Evolutionary conservation across 495 filamentous ascomycete species (phyloP), one percentile per base, ranked within the genome.

Genomic region (Aeminium ludgeri): DNA sequence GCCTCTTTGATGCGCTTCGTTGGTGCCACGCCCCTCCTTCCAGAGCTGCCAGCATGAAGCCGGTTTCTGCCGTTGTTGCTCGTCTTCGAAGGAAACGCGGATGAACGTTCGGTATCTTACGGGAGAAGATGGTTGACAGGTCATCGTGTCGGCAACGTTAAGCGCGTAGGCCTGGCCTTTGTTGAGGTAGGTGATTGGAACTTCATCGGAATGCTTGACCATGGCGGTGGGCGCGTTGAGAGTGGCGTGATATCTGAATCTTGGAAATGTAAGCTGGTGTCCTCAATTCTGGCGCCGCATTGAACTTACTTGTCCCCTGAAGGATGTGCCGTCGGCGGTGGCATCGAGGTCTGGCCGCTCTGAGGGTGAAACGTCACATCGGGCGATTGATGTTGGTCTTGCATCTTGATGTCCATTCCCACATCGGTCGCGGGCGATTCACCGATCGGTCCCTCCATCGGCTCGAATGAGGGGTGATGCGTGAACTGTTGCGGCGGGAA

Each of bases 151-250:
- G 29, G 78, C 60, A 27, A 97, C 68, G 1, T 76, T 74, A 2
- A 97, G 56, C 1, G 74, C 73, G 58, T 96, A 97, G 16, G 81
- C 78, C 60, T 96, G 87, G 7, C 86, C 86, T 60, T 97, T 97
- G 58, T 97, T 96, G 11, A 97, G 72, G 56, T 97, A 97, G 0
- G 86, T 92, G 11, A 96, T 73, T 0, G 89, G 89, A 31, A 94
- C 86, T 54, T 95, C 89, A 34, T 84, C 76, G 2, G 72, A 55
- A 45, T 80, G 70, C 54, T 80, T 91, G 49, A 92, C 75, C 87
- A 95, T 96, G n/a, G 87, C 87, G 1, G 87, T 95, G 11, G 86
- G 83, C 1, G 87, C 89, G 55, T 93, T 87, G 35, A 99, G 63
- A 0, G 84, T 85, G 30, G 83, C 77, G 53, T 83, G 76, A 59